Evolutionary conservation across 768 basidiomycete species (phyloP).

Genomic region (Lepiota subincarnata): DNA sequence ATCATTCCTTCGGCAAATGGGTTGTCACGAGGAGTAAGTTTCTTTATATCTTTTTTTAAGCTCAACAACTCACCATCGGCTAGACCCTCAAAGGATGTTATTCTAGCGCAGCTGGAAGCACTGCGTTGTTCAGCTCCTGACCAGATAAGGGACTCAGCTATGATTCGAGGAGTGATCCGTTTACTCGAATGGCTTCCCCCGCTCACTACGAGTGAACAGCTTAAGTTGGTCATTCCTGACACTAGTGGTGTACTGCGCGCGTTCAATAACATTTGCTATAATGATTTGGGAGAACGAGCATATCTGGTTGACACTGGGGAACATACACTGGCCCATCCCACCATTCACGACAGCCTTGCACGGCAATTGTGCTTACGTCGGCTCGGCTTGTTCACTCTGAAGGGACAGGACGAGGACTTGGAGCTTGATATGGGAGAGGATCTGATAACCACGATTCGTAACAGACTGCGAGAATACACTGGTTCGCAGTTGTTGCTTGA

Average conservation of each 20-base stretch:
- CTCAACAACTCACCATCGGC: not conserved
- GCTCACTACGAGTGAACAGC: constrained; percentile 17
- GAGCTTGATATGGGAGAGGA: constrained; percentile 41
- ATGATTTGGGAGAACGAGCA: constrained; percentile 35
- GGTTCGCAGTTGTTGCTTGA: constrained; percentile 41
- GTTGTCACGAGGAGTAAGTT: constrained; percentile 35
- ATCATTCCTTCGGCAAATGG: constrained; percentile 28
- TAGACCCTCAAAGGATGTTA: constrained; percentile 28
- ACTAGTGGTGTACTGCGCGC: constrained; percentile 21
- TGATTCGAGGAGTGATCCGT: not conserved
- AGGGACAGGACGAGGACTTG: constrained; percentile 19
- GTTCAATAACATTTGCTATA: constrained; percentile 28
- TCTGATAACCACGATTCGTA: constrained; percentile 37
- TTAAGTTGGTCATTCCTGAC: constrained; percentile 33
- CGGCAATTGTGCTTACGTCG: constrained; percentile 26
- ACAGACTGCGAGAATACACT: constrained; percentile 38
- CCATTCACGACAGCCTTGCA: constrained; percentile 28
- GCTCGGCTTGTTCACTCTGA: constrained; percentile 30
- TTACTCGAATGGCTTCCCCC: constrained; percentile 2
- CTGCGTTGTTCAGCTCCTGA: not conserved
- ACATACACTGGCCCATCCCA: constrained; percentile 25
- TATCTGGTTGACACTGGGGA: constrained; percentile 18
- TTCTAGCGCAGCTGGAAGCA: constrained; percentile 23
- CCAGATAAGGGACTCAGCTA: not conserved
- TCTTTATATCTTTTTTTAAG: not conserved